phyloP scores from a whole-genome alignment of 2,329 filamentous ascomycete genomes.

The Venturia asperata region DNA sequence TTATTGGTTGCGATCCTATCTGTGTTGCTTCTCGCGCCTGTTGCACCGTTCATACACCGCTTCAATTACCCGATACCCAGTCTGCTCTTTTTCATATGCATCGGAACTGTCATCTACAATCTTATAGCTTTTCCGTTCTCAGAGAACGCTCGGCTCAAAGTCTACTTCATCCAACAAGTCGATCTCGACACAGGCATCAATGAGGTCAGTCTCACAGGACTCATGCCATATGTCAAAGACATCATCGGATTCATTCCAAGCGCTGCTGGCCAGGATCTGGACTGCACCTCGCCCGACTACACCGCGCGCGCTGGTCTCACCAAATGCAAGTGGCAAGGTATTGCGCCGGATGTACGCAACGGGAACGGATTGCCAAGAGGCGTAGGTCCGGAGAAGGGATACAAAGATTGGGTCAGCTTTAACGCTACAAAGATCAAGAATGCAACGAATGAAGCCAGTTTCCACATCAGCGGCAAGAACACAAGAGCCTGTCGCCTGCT shows the following conservation, averaged over 20 bases:
- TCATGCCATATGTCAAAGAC: conserved; percentile 58
- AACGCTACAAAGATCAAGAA: conserved; percentile 46
- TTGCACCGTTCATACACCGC: conserved; percentile 79
- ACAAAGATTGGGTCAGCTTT: conserved; percentile 57
- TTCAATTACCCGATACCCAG: conserved; percentile 75
- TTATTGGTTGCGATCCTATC: conserved; percentile 60
- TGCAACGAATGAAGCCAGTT: conserved; percentile 48
- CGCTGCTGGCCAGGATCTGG: conserved; percentile 51
- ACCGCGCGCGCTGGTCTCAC: conserved; percentile 45
- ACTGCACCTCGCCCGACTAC: conserved; percentile 35
- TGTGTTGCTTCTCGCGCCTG: conserved; percentile 65
- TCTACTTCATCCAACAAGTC: conserved; percentile 77
- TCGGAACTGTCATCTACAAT: conserved; percentile 76
- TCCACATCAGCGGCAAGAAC: conserved; percentile 64
- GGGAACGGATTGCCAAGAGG: conserved; percentile 22
- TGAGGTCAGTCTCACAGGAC: conserved; percentile 60
- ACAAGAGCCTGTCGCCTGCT: conserved; percentile 71
- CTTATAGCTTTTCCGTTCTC: conserved; percentile 85
- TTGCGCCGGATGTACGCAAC: conserved; percentile 57
- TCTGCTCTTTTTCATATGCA: conserved; percentile 65
- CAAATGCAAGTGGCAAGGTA: conserved; percentile 65
- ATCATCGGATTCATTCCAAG: conserved; percentile 66
- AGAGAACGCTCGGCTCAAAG: conserved; percentile 67
- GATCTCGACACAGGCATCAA: conserved; percentile 67
- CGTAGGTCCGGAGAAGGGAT: conserved; percentile 35